phyloP scores from a whole-genome alignment of 1,139 yeast species.

The Hansenula lynferdii region DNA sequence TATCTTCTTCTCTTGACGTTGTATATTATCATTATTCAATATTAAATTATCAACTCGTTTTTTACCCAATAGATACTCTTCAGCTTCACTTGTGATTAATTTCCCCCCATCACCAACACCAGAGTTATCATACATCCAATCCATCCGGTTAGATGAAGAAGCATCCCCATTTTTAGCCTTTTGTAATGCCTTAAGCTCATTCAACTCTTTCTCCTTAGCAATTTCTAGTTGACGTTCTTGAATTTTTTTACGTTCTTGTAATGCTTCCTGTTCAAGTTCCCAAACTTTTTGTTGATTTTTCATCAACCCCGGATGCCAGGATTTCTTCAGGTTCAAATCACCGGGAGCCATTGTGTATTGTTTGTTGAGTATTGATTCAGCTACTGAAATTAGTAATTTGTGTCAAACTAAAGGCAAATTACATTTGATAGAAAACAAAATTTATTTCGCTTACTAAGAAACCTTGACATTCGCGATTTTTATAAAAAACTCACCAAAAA shows the following conservation, averaged over 20 bases:
- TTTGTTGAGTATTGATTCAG: neutral
- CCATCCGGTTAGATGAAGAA: constrained; percentile 46
- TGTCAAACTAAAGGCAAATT: too few species aligned
- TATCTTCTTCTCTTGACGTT: constrained; percentile 9
- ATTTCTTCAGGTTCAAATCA: constrained; percentile 82
- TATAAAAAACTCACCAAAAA: too few species aligned
- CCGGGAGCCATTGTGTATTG: constrained; percentile 50
- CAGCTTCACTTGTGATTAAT: constrained; percentile 28
- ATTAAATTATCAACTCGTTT: constrained; percentile 37
- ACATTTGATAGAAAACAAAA: too few species aligned
- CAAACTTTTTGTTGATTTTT: constrained; percentile 86
- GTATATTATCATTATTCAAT: constrained; percentile 9
- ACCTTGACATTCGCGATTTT: too few species aligned
- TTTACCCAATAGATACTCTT: constrained; percentile 47
- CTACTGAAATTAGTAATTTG: too few species aligned
- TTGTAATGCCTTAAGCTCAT: constrained; percentile 52
- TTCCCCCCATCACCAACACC: constrained; percentile 17
- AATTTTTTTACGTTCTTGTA: constrained; percentile 64
- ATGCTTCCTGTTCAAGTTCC: constrained; percentile 75
- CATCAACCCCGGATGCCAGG: constrained; percentile 91
- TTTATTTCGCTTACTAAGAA: too few species aligned
- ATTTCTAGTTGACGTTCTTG: constrained; percentile 64
- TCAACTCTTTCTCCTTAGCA: constrained; percentile 56
- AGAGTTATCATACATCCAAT: constrained; percentile 81
- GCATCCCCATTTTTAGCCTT: constrained; percentile 36